Evolutionary conservation across 768 basidiomycete genomes (phyloP).

Genomic region (Russula ochroleuca): DNA sequence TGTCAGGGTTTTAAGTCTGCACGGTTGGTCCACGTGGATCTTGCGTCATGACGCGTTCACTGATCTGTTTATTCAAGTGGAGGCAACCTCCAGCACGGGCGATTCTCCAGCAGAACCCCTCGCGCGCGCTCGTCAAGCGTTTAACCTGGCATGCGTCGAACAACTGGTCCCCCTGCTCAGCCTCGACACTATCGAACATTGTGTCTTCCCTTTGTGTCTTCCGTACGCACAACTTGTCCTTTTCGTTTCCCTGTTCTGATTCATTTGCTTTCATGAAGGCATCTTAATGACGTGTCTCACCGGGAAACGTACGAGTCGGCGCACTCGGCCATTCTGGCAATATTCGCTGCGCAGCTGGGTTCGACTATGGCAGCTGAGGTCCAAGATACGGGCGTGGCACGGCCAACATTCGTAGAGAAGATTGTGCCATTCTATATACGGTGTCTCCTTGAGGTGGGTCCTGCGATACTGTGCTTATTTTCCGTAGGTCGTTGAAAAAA

Average conservation of each 20-base stretch:
- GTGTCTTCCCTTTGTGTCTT: constrained; percentile 57
- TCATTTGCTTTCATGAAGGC: constrained; percentile 38
- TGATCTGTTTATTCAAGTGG: neutral
- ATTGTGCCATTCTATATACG: constrained; percentile 71
- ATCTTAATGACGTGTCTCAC: constrained; percentile 52
- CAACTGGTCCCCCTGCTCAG: constrained; percentile 65
- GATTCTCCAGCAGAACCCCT: neutral
- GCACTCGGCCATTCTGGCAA: constrained; percentile 75
- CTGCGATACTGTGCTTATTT: neutral
- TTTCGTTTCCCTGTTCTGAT: constrained; percentile 12
- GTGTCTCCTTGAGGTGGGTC: constrained; percentile 63
- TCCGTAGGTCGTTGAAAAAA: neutral
- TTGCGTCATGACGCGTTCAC: neutral
- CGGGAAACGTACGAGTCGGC: constrained; percentile 83
- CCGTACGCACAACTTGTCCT: constrained; percentile 47
- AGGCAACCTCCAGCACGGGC: constrained; percentile 7
- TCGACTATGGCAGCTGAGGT: constrained; percentile 11
- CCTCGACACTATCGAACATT: constrained; percentile 47
- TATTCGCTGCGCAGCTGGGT: constrained; percentile 49
- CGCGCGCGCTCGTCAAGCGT: constrained; percentile 39
- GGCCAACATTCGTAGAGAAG: constrained; percentile 43
- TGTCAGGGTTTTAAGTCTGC: constrained; percentile 35
- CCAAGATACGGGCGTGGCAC: neutral
- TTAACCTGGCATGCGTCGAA: constrained; percentile 69
- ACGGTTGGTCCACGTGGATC: constrained; percentile 2